Conservation (phyloP, 306 rosid species). For the Herpetospermum pedunculosum region DNA sequence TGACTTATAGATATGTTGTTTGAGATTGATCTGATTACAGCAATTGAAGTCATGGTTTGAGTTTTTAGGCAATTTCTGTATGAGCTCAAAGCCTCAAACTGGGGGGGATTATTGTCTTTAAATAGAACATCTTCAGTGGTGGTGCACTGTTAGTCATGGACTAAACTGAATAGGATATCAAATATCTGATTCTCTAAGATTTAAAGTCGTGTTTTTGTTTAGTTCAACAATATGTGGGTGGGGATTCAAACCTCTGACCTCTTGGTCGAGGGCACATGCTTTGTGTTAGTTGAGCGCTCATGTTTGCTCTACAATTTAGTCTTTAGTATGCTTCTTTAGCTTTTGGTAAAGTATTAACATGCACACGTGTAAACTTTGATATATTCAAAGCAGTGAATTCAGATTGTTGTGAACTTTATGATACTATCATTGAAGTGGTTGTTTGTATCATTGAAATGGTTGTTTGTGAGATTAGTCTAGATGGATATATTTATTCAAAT, state of each 20-base stretch:
- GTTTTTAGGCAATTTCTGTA: neutral
- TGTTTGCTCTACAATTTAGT: neutral
- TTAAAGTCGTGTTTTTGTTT: too few species aligned
- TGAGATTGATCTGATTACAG: neutral
- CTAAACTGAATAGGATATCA: neutral
- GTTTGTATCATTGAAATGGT: too few species aligned
- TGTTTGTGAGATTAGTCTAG: neutral
- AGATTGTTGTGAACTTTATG: neutral
- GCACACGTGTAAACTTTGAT: neutral
- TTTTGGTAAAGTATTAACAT: neutral
- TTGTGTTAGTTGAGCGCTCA: too few species aligned
- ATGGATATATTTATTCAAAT: neutral
- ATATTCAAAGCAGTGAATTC: neutral
- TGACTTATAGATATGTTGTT: constrained; percentile 69
- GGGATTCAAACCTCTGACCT: too few species aligned
- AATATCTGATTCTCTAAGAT: too few species aligned
- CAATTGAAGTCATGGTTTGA: neutral
- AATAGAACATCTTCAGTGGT: neutral
- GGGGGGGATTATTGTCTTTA: neutral
- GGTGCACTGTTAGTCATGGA: neutral
- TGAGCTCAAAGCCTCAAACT: neutral
- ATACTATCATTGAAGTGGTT: neutral
- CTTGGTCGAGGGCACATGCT: too few species aligned
- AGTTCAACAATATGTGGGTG: too few species aligned
- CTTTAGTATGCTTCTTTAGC: neutral